A percentile compares a stretch with the other conserved stretches of the same genome.
phyloP scores from a whole-genome alignment of 129 eudicot genomes.

The Pittosporum tobira region DNA sequence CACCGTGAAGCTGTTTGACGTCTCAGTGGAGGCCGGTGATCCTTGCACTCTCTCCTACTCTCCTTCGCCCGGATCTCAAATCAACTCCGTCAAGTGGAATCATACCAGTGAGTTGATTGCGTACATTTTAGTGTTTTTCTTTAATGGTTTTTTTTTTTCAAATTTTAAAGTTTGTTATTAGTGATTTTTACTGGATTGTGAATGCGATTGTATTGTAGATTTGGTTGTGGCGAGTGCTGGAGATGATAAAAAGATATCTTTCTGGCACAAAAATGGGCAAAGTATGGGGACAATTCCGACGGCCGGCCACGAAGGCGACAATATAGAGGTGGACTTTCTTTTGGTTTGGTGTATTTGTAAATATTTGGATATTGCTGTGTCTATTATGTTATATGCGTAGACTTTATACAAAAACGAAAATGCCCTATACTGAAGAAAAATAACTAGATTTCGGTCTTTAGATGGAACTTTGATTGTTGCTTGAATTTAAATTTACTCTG shows the following conservation, averaged over 20 bases:
- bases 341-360: neutral
- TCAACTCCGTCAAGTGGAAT: constrained; percentile 91
- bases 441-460: too few species aligned
- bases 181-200: neutral
- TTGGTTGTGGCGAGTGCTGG: constrained; percentile 96
- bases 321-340: constrained; percentile 45
- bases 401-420: too few species aligned
- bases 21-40: constrained; percentile 66
- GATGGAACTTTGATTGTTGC: neutral
- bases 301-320: constrained; percentile 52
- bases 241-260: constrained; percentile 63
- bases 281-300: constrained; percentile 69
- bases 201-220: constrained; percentile 39
- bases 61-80: constrained; percentile 71
- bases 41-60: constrained; percentile 74
- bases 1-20: constrained; percentile 86
- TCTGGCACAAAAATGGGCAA: constrained; percentile 77
- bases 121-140: too few species aligned
- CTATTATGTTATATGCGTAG: too few species aligned
- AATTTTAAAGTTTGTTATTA: neutral
- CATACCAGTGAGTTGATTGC: constrained; percentile 74
- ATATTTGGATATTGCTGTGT: too few species aligned
- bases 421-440: neutral
- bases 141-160: too few species aligned
- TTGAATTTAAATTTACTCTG: neutral